phyloP scores from a whole-genome alignment of 768 basidiomycete genomes.

The Serendipita indica region DNA sequence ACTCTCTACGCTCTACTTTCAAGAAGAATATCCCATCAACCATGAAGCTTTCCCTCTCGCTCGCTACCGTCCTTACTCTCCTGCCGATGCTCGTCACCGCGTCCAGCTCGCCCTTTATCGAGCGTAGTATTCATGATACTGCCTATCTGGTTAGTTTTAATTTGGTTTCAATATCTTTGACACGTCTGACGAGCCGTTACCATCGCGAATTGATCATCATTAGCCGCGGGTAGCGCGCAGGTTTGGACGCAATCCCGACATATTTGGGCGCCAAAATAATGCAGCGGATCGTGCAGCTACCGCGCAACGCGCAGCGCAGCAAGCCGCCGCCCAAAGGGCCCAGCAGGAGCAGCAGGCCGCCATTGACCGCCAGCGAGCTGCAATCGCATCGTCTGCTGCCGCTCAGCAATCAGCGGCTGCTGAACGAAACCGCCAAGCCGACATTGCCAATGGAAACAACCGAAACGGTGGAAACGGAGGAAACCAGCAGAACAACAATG shows the following conservation, averaged over 20 bases:
- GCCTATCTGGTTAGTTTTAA: background rate
- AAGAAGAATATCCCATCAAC: background rate
- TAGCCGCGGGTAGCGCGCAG: background rate
- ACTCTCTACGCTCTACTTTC: background rate
- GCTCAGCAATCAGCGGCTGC: background rate
- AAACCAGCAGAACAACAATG: background rate
- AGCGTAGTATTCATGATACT: background rate
- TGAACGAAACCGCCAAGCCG: background rate
- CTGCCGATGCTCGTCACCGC: background rate
- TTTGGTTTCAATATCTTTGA: no score
- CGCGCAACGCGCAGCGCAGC: background rate
- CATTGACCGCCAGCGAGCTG: background rate
- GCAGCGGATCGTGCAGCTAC: background rate
- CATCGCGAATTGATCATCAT: background rate
- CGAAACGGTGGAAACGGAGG: background rate
- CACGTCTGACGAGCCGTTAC: background rate
- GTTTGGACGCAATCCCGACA: background rate
- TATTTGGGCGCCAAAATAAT: background rate
- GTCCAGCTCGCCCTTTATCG: background rate
- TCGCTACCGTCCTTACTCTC: background rate
- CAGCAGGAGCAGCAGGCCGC: background rate
- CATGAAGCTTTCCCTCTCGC: constrained; percentile 3
- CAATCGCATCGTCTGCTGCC: background rate
- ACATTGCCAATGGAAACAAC: background rate
- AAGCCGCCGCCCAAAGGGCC: background rate